phyloP scores from a whole-genome alignment of 805 yeast genomes.

The Zygoascus biomembranicola region DNA sequence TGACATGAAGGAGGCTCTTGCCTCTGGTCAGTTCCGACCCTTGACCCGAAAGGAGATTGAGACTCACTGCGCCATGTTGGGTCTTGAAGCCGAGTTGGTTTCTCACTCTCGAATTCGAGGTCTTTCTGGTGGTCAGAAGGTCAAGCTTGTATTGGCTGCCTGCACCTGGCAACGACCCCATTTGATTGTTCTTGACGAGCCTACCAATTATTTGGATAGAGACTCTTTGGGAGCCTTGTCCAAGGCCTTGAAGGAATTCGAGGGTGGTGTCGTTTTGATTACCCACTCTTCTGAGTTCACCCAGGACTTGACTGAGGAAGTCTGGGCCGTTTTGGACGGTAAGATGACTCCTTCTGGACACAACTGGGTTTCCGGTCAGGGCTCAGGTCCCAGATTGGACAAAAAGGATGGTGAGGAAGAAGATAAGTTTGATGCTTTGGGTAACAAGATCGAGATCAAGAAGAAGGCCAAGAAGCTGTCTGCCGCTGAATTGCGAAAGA shows the following conservation, averaged over 20 bases:
- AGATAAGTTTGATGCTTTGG: constrained; percentile 99
- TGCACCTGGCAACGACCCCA: constrained; percentile 99
- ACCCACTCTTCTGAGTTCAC: constrained; percentile 99
- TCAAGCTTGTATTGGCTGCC: constrained; percentile 98
- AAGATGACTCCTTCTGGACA: constrained; percentile 99
- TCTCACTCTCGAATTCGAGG: constrained; percentile 99
- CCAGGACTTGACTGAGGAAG: constrained; percentile 98
- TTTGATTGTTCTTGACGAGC: constrained; percentile 98
- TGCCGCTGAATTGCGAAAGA: constrained; percentile 99
- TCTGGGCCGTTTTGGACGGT: constrained; percentile 99
- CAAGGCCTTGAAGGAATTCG: constrained; percentile 96
- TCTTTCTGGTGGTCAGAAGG: constrained; percentile 99
- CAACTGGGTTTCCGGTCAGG: constrained; percentile 99
- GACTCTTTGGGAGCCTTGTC: constrained; percentile 99
- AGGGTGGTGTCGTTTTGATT: constrained; percentile 99
- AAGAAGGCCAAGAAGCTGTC: constrained; percentile 97
- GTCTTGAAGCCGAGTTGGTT: constrained; percentile 97
- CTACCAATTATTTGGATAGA: constrained; percentile 98
- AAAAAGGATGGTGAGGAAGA: constrained; percentile 93
- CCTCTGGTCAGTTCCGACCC: constrained; percentile 99
- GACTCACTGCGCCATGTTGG: constrained; percentile 97
- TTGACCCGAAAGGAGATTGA: constrained; percentile 99
- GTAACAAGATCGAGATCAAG: constrained; percentile 96
- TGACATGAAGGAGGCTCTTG: constrained; percentile 99
- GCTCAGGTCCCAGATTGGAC: constrained; percentile 98